Evolutionary conservation across 2,329 filamentous ascomycete genomes (phyloP), one percentile per base, ranked within the genome.

Genomic region (Colletotrichum theobromicola): DNA sequence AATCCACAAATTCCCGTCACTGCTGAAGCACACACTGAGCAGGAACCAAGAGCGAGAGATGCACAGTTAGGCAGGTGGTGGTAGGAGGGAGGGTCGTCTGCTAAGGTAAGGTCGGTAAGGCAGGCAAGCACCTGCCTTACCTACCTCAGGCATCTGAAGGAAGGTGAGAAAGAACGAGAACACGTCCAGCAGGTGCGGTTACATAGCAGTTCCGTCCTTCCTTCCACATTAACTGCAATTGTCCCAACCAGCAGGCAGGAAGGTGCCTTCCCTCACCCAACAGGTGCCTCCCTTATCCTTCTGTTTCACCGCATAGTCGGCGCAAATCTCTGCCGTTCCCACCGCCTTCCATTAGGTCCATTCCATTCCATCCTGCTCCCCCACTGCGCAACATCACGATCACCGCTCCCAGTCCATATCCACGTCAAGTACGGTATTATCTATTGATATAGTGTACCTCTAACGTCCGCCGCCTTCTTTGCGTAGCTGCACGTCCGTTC

Each of bases 91-190:
- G 35, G 16, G 35, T 18, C 18, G 16, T 42, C 35, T 42, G 35
- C 35, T 4, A 16, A n/a, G n/a, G n/a, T n/a, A n/a, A n/a, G n/a
- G n/a, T n/a, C n/a, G n/a, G n/a, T n/a, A n/a, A n/a, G 35, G 35
- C 18, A 16, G 16, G 16, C 35, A 42, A 42, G 16, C 8, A n/a
- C 37, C 37, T n/a, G 6, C 4, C 37, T 34, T 34, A 7, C 8
- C 30, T 32, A 32, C 7, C 7, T 1, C n/a, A 37, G 7, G 1
- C 35, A 37, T 3, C 9, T n/a, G 0, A n/a, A n/a, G n/a, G n/a
- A n/a, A 42, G 16, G 18, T 42, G n/a, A 18, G 9, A 42, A n/a
- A 42, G 18, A 42, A 9, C 37, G 37, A 42, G 37, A 18, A 42
- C 37, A 10, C 37, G 18, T 42, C 18, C 8, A 0, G 18, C 37